phyloP scores from a whole-genome alignment of 1,139 yeast species.

The Suhomyces panamericanus region DNA sequence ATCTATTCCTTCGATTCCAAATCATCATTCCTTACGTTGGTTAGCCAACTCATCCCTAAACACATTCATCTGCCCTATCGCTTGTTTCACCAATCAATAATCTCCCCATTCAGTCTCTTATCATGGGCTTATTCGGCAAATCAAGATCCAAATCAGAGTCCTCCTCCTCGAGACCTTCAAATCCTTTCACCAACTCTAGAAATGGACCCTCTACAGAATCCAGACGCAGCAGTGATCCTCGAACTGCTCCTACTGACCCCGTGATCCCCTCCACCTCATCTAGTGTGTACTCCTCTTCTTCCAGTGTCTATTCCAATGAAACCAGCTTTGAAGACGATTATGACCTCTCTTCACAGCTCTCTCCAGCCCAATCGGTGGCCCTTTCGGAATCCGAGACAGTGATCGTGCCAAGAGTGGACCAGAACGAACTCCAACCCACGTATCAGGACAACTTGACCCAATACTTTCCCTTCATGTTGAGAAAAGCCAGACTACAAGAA shows the following conservation, averaged over 20 bases:
- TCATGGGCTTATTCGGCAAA: background rate
- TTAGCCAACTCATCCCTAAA: no score
- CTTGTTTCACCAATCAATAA: no score
- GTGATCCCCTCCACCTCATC: background rate
- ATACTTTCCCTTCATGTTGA: slow-evolving; percentile 39
- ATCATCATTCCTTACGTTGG: no score
- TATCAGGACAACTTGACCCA: slow-evolving; percentile 40
- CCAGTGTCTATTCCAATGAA: background rate
- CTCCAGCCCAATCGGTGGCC: slow-evolving; percentile 14
- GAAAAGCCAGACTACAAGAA: slow-evolving; percentile 26
- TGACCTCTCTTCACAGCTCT: slow-evolving; percentile 2
- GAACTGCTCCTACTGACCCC: background rate
- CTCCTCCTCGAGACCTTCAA: background rate
- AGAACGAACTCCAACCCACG: slow-evolving; percentile 37
- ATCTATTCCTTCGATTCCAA: no score
- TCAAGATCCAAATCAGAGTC: background rate
- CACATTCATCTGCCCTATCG: no score
- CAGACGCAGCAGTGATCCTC: no score
- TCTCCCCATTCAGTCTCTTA: background rate
- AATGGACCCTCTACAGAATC: no score
- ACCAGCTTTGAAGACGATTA: background rate
- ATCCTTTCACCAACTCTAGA: background rate
- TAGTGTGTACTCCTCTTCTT: background rate
- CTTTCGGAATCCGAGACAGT: slow-evolving; percentile 25
- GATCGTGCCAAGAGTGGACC: slow-evolving; percentile 15